Evolutionary conservation across 2,329 filamentous ascomycete genomes (phyloP), one percentile per base, ranked within the genome.

Genomic region (Colletotrichum graminicola): DNA sequence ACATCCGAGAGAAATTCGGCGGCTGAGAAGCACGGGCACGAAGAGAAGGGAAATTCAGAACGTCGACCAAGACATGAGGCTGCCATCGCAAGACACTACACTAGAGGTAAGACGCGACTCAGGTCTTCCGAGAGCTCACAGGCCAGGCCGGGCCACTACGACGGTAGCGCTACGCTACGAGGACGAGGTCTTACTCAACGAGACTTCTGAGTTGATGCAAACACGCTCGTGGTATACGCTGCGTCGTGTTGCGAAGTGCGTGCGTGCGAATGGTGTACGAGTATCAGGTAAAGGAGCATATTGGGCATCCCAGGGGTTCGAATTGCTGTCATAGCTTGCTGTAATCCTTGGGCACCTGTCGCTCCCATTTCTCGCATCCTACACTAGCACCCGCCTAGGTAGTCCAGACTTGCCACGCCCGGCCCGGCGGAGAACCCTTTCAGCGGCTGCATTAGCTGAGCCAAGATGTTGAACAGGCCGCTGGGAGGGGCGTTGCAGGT

Each of bases 241-340:
- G 59, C 54, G 32, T 39, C 56, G 41, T 34, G 36, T 26, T 67
- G 63, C 34, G 67, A 32, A 43, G 67, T 56, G 41, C 39, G 16
- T 54, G 26, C 11, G 34, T 36, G 11, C 34, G 34, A 36, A 36
- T 23, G 6, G 10, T 2, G 36, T 39, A 11, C 36, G 4, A 39
- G 12, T 10, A 63, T 64, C 52, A 39, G 59, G 60, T 47, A 47
- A 66, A 72, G 62, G 55, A 57, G 49, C 61, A 66, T 61, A 65
- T 65, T 65, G 60, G 66, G 55, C 59, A 70, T 65, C 64, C 66
- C 69, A 70, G 39, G 70, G 67, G 55, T 66, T 62, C 55, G 14
- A 62, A 62, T 51, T 36, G 66, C 16, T 52, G 64, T 66, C 62
- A 61, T 26, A 62, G 41, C 43, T 45, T 45, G 43, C 36, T 54